These are phyloP conservation scores for Ophioceras dolichostomum DNA, from an alignment of 2,329 filamentous ascomycete species.

Conservation along the genomic window DNA sequence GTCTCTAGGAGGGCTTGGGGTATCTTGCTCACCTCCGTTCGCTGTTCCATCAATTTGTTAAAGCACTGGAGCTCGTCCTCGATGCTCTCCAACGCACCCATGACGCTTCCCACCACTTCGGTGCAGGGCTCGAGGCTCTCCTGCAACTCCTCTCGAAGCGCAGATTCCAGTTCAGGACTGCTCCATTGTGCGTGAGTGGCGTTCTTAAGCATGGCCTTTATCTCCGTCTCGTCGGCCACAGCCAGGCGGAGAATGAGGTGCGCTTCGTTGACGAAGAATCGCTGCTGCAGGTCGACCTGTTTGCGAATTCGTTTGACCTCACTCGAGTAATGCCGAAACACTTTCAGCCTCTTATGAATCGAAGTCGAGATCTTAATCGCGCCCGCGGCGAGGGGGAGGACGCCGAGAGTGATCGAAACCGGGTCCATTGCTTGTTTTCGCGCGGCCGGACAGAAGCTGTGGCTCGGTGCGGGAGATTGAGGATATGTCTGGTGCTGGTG, in stretches of 20 bases:
- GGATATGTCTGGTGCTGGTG: too few relatives aligned
- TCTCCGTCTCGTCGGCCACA: not conserved
- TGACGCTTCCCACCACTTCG: not conserved
- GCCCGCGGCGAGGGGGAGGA: conserved; percentile 1
- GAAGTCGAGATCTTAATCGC: not conserved
- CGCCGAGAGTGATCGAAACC: not conserved
- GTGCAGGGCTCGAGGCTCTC: too few relatives aligned
- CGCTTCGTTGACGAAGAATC: conserved; percentile 1
- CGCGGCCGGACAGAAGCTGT: too few relatives aligned
- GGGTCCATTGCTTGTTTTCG: conserved; percentile 3
- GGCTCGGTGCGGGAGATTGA: too few relatives aligned
- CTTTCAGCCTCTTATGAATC: conserved; percentile 1
- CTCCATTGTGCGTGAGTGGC: not conserved
- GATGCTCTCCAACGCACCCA: not conserved
- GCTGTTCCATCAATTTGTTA: not conserved
- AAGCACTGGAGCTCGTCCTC: not conserved
- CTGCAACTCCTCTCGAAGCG: too few relatives aligned
- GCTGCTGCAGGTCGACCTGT: not conserved
- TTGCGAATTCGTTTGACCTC: not conserved
- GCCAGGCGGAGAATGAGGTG: conserved; percentile 2
- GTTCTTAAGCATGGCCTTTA: conserved; percentile 2
- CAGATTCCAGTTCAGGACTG: not conserved
- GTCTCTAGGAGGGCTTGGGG: too few relatives aligned
- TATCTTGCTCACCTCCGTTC: too few relatives aligned
- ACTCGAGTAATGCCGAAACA: conserved; percentile 3